phyloP scores from a whole-genome alignment of 768 basidiomycete genomes.

The Hericium erinaceus region DNA sequence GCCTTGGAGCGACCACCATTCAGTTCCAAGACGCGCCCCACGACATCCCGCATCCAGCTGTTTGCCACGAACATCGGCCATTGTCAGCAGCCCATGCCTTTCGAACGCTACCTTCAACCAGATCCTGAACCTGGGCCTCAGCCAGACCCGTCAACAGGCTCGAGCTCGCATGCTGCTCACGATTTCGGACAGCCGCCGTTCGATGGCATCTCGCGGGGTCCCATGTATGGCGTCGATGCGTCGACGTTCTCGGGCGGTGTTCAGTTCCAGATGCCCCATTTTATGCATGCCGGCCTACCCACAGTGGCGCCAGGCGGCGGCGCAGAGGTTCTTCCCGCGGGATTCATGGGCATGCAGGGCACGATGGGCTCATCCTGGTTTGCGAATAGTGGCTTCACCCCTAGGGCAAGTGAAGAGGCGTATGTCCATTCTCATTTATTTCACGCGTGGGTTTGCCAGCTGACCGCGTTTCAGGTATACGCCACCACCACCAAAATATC shows the following conservation, averaged over 20 bases:
- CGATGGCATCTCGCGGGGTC: background rate
- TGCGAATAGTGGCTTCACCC: conserved; percentile 7
- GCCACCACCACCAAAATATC: background rate
- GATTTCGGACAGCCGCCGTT: conserved; percentile 9
- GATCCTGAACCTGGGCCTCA: conserved; percentile 2
- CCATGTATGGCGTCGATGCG: background rate
- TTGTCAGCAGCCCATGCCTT: conserved; percentile 8
- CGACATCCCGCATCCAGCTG: background rate
- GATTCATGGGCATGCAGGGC: conserved; percentile 1
- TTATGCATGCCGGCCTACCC: conserved; percentile 49
- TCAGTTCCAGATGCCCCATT: conserved; percentile 54
- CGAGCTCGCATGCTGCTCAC: conserved; percentile 1
- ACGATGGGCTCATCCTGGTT: conserved; percentile 14
- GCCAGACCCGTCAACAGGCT: conserved; percentile 3
- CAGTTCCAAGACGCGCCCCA: background rate
- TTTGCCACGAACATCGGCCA: background rate
- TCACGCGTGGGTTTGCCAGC: conserved; percentile 2
- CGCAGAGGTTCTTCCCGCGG: conserved; percentile 54
- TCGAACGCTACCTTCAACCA: conserved; percentile 10
- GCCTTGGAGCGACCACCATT: too few relatives aligned
- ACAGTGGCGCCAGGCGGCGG: conserved; percentile 64
- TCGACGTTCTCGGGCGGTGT: conserved; percentile 20
- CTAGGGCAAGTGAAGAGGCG: conserved; percentile 3
- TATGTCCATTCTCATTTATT: conserved; percentile 3
- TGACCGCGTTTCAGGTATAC: background rate